Conservation (phyloP, 169 alveolate species). For the Pseudocohnilembus persalinus region DNA sequence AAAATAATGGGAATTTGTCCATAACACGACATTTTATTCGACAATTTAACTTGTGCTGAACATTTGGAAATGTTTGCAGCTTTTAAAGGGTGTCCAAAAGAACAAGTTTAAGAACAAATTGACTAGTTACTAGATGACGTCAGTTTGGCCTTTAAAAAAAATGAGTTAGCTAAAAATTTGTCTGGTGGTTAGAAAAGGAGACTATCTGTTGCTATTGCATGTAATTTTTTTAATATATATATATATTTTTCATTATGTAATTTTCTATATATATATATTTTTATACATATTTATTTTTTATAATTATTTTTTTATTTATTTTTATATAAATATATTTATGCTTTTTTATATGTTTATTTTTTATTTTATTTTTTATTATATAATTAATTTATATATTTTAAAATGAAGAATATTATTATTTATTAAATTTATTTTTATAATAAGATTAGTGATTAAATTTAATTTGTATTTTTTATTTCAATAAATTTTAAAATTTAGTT, state of each 20-base stretch:
- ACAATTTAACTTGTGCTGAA: constrained; percentile 70
- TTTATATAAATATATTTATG: no score
- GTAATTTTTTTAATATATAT: constrained; percentile 50
- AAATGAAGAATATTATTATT: no score
- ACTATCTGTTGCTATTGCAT: constrained; percentile 81
- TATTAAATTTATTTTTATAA: no score
- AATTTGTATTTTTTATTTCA: no score
- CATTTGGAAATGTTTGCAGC: constrained; percentile 68
- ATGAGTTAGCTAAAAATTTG: constrained; percentile 49
- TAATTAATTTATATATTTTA: no score
- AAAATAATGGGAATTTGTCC: constrained; percentile 76
- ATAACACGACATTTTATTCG: constrained; percentile 78
- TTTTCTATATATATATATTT: no score
- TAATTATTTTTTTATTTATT: no score
- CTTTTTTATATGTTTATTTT: no score
- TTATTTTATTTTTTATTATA: constrained; percentile 39
- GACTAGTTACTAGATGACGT: constrained; percentile 59
- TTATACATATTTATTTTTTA: no score
- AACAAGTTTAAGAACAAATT: constrained; percentile 32
- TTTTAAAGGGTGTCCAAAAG: constrained; percentile 59
- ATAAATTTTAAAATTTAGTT: constrained; percentile 36
- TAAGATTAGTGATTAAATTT: no score
- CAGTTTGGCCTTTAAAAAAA: constrained; percentile 51
- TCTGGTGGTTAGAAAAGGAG: constrained; percentile 87
- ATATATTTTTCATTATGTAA: constrained; percentile 26